Base-by-base conservation (phyloP, 1,284 basidiomycete genomes). In the Pseudozyma sp. region DNA sequence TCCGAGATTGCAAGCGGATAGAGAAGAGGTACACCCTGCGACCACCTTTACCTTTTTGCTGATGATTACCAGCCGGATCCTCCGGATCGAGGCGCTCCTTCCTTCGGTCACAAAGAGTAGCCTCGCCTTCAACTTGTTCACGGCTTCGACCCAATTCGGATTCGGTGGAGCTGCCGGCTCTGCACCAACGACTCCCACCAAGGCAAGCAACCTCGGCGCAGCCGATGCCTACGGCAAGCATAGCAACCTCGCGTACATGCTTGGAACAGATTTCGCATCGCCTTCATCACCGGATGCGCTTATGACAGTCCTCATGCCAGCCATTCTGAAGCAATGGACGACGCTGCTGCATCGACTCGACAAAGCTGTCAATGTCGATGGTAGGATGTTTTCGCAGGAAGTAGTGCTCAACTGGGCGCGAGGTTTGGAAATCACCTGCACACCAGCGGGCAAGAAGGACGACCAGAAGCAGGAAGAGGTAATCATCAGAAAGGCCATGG, bases 361-460 rank as follows among this genome's bases (percentile, higher is more conserved):
- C 34, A 71, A 56, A 24, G 75, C 71, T 5, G 80, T 83, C 33
- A 83, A 83, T 45, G 56, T 65, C 0, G 75, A 81, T 7, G 81
- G 79, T 5, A 60, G 78, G n/a, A 83, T 83, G 77, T 83, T 81
- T 53, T 68, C 68, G 19, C 75, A 78, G 44, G 81, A 83, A 24
- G 57, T 77, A 4, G 78, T 83, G 19, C 46, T 76, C 4, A 53
- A 63, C 10, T 83, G 81, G 81, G 68, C 68, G 7, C 64, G 78
- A 10, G 67, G 55, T 0, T 47, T 83, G 16, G 75, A 76, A 14
- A 51, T 63, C 7, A 60, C 65, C 0, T 59, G 59, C 7, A 44
- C 42, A 10, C 13, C 11, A 5, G 48, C 37, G 34, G 34, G 30
- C 0, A 54, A 53, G 54, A 44, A 51, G 44, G 51, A 60, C 1